Conservation (phyloP, 495 filamentous ascomycete species). For the Xylaria bambusicola region DNA sequence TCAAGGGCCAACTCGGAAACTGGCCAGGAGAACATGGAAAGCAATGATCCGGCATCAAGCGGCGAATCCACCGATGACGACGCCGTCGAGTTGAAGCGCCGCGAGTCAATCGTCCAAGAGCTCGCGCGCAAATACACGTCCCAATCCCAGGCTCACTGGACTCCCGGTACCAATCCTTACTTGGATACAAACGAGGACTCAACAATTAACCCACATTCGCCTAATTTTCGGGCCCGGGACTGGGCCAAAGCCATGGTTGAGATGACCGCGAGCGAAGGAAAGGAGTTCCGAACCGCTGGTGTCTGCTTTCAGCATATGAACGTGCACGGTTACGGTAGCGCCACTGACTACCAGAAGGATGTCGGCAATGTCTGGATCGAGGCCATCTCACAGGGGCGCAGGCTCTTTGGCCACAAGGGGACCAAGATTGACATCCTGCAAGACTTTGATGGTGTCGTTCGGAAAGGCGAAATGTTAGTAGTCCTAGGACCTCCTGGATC, state of each 20-base stretch:
- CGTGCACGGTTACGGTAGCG: constrained; percentile 73
- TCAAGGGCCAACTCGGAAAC: constrained; percentile 39
- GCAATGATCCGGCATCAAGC: constrained; percentile 26
- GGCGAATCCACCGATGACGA: constrained; percentile 41
- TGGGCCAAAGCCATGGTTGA: constrained; percentile 60
- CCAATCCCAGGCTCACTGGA: constrained; percentile 42
- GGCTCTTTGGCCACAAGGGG: constrained; percentile 51
- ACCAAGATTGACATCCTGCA: constrained; percentile 75
- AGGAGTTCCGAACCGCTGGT: constrained; percentile 51
- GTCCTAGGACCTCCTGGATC: constrained; percentile 77
- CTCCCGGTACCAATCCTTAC: constrained; percentile 38
- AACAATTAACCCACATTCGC: constrained; percentile 53
- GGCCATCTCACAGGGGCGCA: constrained; percentile 45
- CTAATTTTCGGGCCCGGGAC: constrained; percentile 52
- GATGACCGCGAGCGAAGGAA: constrained; percentile 45
- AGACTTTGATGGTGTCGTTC: constrained; percentile 77
- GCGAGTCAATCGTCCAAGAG: constrained; percentile 45
- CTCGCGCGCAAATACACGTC: constrained; percentile 48
- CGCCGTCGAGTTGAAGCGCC: constrained; percentile 43
- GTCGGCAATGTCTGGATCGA: constrained; percentile 66
- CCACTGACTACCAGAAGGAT: constrained; percentile 81
- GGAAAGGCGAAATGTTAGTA: constrained; percentile 76
- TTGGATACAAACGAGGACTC: constrained; percentile 41
- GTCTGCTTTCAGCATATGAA: constrained; percentile 65
- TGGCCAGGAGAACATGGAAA: constrained; percentile 29